Evolutionary conservation across 2,329 filamentous ascomycete species (phyloP).

Genomic region (Penicillium thymicola): DNA sequence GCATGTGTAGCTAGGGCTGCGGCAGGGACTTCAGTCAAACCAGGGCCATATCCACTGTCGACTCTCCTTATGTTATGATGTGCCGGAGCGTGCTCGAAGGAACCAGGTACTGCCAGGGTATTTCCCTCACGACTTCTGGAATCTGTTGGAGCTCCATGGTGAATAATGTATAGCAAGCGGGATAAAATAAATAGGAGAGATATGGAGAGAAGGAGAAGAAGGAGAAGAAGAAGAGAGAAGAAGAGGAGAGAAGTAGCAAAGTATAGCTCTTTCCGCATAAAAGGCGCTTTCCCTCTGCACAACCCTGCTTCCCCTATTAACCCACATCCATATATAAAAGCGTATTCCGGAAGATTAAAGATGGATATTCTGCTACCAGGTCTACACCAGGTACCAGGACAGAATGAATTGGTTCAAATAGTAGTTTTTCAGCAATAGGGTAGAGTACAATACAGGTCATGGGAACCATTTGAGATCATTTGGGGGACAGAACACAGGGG

Average conservation of each 20-base stretch:
- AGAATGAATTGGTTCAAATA: background rate
- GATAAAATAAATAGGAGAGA: background rate
- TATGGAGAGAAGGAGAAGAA: background rate
- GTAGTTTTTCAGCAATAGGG: conserved; percentile 5
- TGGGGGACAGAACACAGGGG: conserved; percentile 9
- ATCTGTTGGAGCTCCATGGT: background rate
- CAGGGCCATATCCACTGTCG: background rate
- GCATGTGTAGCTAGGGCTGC: background rate
- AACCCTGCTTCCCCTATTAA: background rate
- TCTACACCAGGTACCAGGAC: background rate
- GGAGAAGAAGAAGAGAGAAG: too few species aligned
- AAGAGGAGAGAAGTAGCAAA: background rate
- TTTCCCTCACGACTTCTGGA: background rate
- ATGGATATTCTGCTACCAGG: background rate
- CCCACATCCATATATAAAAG: too few species aligned
- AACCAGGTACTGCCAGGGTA: background rate
- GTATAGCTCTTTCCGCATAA: background rate
- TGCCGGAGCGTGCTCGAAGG: background rate
- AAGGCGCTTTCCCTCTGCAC: background rate
- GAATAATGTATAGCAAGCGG: background rate
- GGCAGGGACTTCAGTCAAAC: background rate
- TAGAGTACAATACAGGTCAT: conserved; percentile 12
- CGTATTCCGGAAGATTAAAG: too few species aligned
- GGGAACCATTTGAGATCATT: conserved; percentile 10
- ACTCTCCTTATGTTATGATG: background rate